These are phyloP conservation scores for Aspergillus affinis DNA, from an alignment of 495 filamentous ascomycete species.

Conservation along the genomic window DNA sequence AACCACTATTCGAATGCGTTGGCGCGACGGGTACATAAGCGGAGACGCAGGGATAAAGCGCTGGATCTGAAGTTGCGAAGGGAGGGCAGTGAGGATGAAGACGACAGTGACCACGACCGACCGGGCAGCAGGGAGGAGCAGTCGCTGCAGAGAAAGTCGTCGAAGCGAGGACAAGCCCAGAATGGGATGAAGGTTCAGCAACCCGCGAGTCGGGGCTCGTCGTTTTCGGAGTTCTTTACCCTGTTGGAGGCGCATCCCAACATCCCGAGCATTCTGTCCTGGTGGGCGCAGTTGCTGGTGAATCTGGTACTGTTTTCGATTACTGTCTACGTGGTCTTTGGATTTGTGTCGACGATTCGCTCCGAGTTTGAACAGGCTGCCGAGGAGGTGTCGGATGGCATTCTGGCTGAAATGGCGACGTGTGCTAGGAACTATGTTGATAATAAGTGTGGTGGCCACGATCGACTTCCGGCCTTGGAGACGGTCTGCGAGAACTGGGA, in stretches of 20 bases:
- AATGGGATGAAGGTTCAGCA: constrained; percentile 4
- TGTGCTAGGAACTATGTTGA: constrained; percentile 69
- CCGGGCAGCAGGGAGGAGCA: constrained; percentile 44
- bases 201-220: constrained; percentile 27
- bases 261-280: constrained; percentile 82
- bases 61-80: constrained; percentile 43
- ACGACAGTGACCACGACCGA: constrained; percentile 53
- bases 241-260: constrained; percentile 76
- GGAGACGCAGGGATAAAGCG: constrained; percentile 47
- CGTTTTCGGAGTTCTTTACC: constrained; percentile 59
- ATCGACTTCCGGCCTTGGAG: constrained; percentile 70
- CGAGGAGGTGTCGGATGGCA: constrained; percentile 57
- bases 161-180: constrained; percentile 17
- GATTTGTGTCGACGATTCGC: constrained; percentile 67
- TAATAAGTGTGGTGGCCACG: constrained; percentile 66
- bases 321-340: constrained; percentile 68
- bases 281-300: constrained; percentile 78
- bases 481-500: constrained; percentile 75
- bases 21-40: constrained; percentile 54
- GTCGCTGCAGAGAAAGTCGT: constrained; percentile 22
- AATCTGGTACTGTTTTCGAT: constrained; percentile 70
- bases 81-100: constrained; percentile 46
- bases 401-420: constrained; percentile 68
- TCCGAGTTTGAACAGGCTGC: constrained; percentile 73
- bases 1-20: constrained; percentile 53